Conservation (phyloP, 225 moss, liverwort and hornwort species). For the Neckera pumila region DNA sequence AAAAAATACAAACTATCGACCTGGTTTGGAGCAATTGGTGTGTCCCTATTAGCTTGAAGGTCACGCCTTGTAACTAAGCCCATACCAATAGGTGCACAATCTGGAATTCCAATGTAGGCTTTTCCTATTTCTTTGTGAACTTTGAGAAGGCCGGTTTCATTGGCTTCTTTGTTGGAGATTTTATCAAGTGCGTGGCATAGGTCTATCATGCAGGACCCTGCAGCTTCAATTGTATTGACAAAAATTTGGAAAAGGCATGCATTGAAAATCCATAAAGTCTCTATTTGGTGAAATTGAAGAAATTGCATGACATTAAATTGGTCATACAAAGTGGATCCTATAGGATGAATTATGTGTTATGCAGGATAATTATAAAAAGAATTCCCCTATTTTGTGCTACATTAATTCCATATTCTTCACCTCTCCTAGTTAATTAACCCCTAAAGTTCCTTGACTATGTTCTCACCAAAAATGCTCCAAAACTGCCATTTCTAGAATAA, state of each 20-base stretch:
- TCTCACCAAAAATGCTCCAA: no score
- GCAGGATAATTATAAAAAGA: not conserved
- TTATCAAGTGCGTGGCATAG: rapidly evolving
- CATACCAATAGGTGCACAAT: not conserved
- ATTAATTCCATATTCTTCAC: no score
- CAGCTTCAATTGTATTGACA: rapidly evolving
- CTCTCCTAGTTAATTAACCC: no score
- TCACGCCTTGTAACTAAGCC: rapidly evolving
- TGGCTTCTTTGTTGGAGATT: not conserved
- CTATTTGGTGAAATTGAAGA: no score
- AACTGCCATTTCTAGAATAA: no score
- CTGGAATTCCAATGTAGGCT: rapidly evolving
- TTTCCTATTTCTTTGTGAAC: not conserved
- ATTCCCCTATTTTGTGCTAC: no score
- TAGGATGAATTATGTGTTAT: rapidly evolving
- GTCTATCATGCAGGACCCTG: rapidly evolving
- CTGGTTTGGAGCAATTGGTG: rapidly evolving
- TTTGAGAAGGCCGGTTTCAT: rapidly evolving
- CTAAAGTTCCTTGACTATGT: no score
- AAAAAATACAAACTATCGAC: rapidly evolving
- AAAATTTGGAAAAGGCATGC: not conserved
- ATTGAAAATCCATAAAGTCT: not conserved
- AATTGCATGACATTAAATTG: no score
- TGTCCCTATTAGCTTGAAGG: not conserved
- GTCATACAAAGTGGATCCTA: rapidly evolving